These are phyloP conservation scores for Apiospora koreana DNA, from an alignment of 2,329 filamentous ascomycete species.

Conservation along the genomic window DNA sequence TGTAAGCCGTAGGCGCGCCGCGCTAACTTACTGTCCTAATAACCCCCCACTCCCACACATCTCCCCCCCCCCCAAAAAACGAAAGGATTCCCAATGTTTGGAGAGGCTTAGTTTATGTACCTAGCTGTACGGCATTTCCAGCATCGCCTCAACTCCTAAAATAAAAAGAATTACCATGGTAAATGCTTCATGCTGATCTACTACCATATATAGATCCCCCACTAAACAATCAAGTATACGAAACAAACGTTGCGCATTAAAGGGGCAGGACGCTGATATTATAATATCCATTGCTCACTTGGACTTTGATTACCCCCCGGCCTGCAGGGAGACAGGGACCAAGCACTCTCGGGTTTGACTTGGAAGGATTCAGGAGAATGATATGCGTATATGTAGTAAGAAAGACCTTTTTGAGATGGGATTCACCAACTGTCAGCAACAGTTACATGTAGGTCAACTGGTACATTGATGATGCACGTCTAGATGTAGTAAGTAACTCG, in stretches of 20 bases:
- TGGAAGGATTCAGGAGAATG: not conserved
- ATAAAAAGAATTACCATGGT: not conserved
- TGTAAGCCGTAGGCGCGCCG: constrained; percentile 3
- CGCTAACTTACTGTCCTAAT: not conserved
- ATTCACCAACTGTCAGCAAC: too few relatives aligned
- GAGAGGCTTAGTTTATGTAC: too few relatives aligned
- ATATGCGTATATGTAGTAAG: not conserved
- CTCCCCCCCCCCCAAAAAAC: too few relatives aligned
- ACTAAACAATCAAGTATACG: not conserved
- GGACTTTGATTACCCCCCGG: not conserved
- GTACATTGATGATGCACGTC: too few relatives aligned
- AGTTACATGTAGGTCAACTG: too few relatives aligned
- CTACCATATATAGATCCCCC: not conserved
- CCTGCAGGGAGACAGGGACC: not conserved
- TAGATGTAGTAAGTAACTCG: too few relatives aligned
- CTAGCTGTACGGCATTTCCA: not conserved
- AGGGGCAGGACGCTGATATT: not conserved
- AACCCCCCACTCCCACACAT: too few relatives aligned
- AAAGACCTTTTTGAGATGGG: too few relatives aligned
- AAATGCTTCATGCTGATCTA: not conserved
- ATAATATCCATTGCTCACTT: not conserved
- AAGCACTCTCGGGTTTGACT: not conserved
- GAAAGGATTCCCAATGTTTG: too few relatives aligned
- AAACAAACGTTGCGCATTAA: not conserved
- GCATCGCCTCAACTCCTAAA: not conserved